Base-by-base conservation (phyloP, 345 rosid genomes). In the Linum lewisii region DNA sequence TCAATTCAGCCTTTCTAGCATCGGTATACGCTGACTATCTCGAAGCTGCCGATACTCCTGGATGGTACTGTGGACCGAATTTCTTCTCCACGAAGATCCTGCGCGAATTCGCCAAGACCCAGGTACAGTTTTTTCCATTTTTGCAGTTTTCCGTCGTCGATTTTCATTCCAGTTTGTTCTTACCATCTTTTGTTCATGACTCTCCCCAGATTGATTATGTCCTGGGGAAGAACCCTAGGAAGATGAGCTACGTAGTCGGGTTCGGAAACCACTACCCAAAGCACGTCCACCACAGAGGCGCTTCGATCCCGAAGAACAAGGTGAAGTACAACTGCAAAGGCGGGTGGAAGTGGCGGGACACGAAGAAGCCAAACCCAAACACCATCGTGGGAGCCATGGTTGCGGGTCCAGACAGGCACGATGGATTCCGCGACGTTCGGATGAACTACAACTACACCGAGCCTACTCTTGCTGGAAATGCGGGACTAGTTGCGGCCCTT, bases 321-420 rank as follows among this genome's bases (percentile, higher is more conserved):
- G 63, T 89, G 59, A 83, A 69, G 59, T 90, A 90, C 63, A 87
- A 72, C 73, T 90, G 97, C 75, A 85, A 84, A 75, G 99, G 97
- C 22, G 99, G 99, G 61, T 87, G 96, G 95, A 87, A 87, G 72
- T 93, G 87, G 96, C 84, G 95, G 76, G 97, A 93, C 79, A 72
- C 73, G 45, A 62, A 73, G 50, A 89, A 82, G 66, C 88, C 97
- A 51, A 84, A 90, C 78, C 97, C 97, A 1, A 90, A 93, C 68
- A 82, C 79, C 0, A 18, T 90, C 11, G 82, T 82, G 25, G 99
- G 99, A 69, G 99, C 99, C 57, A 87, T 93, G 99, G 97, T 93
- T 75, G 99, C 97, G 42, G 97, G 99, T 42, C 99, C 99, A 21
- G 99, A 90, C 72, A 81, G 72, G 75, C 90, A 57, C 0, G 99